These are phyloP conservation scores for Epichloe baconii DNA, from an alignment of 2,329 filamentous ascomycete species.

Conservation along the genomic window DNA sequence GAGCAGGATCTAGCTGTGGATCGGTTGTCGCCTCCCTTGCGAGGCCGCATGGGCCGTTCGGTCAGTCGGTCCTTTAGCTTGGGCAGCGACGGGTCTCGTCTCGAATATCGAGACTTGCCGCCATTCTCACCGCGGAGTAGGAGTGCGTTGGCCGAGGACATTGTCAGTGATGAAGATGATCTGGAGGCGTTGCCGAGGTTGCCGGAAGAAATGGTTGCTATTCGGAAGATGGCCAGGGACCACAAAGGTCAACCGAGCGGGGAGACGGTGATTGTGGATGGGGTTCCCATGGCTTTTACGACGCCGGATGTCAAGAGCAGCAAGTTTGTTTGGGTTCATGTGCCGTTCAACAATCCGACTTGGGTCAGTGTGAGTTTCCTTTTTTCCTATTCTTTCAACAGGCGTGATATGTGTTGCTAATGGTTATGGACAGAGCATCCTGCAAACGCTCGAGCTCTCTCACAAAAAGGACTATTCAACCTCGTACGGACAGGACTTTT, in stretches of 20 bases:
- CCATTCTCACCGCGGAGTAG: conserved; percentile 23
- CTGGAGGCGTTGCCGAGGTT: conserved; percentile 19
- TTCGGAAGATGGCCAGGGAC: conserved; percentile 14
- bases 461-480: conserved; percentile 24
- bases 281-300: conserved; percentile 17
- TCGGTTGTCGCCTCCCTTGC: conserved; percentile 22
- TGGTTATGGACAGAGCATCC: conserved; percentile 22
- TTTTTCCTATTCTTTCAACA: background rate
- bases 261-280: conserved; percentile 18
- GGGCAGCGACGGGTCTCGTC: conserved; percentile 18
- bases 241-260: conserved; percentile 8
- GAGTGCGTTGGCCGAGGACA: conserved; percentile 13
- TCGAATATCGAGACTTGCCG: conserved; percentile 22
- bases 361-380: conserved; percentile 38
- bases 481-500: conserved; percentile 33
- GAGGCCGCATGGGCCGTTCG: conserved; percentile 17
- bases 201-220: conserved; percentile 21
- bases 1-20: conserved; percentile 27
- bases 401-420: background rate
- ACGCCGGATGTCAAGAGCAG: conserved; percentile 23
- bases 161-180: conserved; percentile 9
- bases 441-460: conserved; percentile 28
- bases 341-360: conserved; percentile 42
- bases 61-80: conserved; percentile 23
- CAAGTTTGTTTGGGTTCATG: conserved; percentile 45